A percentile compares a stretch with the other conserved stretches of the same genome.
Evolutionary conservation across 1,139 yeast genomes (phyloP).

Genomic region (Pichia norvegensis): DNA sequence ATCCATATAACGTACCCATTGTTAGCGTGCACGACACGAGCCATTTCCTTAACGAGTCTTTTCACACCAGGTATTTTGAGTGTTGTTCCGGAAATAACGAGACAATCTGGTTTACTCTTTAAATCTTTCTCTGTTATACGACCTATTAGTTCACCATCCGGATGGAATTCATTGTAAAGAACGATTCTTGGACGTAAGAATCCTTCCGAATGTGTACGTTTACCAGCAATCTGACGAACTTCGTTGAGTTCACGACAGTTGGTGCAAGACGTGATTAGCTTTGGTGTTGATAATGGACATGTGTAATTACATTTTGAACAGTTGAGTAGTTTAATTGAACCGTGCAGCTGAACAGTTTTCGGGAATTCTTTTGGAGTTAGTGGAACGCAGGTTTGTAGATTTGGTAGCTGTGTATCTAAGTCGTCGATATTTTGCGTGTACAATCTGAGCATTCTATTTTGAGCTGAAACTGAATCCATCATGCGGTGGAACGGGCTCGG

Average conservation of each 20-base stretch:
- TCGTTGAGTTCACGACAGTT: conserved; percentile 48
- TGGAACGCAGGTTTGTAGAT: conserved; percentile 44
- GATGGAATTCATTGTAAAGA: conserved; percentile 79
- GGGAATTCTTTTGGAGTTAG: conserved; percentile 36
- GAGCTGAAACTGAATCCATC: conserved; percentile 50
- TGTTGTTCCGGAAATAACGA: conserved; percentile 80
- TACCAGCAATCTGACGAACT: conserved; percentile 50
- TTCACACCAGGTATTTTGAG: conserved; percentile 82
- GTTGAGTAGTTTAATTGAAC: conserved; percentile 59
- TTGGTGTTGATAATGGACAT: conserved; percentile 8
- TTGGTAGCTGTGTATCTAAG: conserved; percentile 34
- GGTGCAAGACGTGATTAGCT: conserved; percentile 44
- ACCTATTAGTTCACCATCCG: conserved; percentile 78
- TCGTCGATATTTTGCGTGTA: conserved; percentile 73
- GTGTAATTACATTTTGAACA: conserved; percentile 66
- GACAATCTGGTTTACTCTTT: conserved; percentile 60
- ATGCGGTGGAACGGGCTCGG: conserved; percentile 72
- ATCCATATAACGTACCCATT: conserved; percentile 53
- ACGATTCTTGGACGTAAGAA: conserved; percentile 75
- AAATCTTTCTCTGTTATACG: conserved; percentile 63
- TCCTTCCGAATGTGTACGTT: conserved; percentile 70
- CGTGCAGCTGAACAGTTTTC: conserved; percentile 67
- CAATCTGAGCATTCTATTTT: conserved; percentile 58
- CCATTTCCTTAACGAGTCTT: conserved; percentile 62
- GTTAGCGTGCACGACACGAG: conserved; percentile 54